Conservation (phyloP, 805 yeast species). For the Yamadazyma sp. region DNA sequence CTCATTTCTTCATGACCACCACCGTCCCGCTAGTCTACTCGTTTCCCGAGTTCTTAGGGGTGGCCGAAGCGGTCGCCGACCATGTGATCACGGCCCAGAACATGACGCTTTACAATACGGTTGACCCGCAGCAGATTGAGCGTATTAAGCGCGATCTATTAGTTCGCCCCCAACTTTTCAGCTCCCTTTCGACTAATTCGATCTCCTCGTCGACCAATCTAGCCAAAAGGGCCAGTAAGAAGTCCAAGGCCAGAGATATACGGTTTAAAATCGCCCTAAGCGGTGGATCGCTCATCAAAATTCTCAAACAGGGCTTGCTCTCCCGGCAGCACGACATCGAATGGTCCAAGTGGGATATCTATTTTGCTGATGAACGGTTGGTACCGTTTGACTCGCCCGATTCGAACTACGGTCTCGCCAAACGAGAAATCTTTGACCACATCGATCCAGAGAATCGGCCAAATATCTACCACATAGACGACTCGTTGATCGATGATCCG, state of each 20-base stretch:
- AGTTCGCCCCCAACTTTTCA: constrained; percentile 14
- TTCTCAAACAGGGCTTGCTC: constrained; percentile 81
- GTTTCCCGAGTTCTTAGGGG: constrained; percentile 84
- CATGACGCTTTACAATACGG: constrained; percentile 51
- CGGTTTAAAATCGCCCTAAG: constrained; percentile 88
- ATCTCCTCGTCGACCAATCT: constrained; percentile 3
- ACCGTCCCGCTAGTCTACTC: constrained; percentile 93
- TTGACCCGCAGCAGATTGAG: constrained; percentile 34
- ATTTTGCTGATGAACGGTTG: constrained; percentile 93
- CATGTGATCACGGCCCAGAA: constrained; percentile 90
- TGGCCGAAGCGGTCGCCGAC: constrained; percentile 96
- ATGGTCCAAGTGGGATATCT: constrained; percentile 95
- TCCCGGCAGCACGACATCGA: constrained; percentile 61
- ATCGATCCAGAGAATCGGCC: constrained; percentile 60
- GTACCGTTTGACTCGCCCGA: constrained; percentile 83
- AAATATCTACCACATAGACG: constrained; percentile 80
- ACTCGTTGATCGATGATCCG: constrained; percentile 67
- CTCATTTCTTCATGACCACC: constrained; percentile 66
- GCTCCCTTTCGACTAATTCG: constrained; percentile 13
- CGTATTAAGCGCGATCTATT: constrained; percentile 28
- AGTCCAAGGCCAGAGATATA: constrained; percentile 56
- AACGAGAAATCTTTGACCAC: constrained; percentile 74
- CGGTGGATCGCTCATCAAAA: constrained; percentile 90
- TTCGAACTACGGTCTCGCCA: constrained; percentile 88
- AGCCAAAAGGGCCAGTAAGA: constrained; percentile 24